A percentile compares a stretch with the other conserved stretches of the same genome.
These are phyloP conservation scores for Quercus dentata DNA, from an alignment of 306 rosid genomes.

Conservation along the genomic window DNA sequence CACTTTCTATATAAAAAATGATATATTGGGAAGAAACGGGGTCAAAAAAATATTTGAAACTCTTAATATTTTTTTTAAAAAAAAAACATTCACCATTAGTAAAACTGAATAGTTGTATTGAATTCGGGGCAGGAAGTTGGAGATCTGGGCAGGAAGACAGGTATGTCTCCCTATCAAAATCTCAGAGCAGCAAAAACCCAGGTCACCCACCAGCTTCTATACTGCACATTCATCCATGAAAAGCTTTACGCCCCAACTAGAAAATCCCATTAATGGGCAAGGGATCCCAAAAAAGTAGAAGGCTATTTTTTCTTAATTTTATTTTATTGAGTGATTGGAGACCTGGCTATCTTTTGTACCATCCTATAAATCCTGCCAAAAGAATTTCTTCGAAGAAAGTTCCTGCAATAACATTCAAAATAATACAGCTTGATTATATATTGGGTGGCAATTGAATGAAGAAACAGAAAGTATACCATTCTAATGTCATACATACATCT, in stretches of 20 bases:
- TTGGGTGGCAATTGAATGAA: neutral
- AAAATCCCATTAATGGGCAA: conserved; percentile 27
- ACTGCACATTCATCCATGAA: conserved; percentile 32
- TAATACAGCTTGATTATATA: neutral
- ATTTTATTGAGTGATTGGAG: conserved; percentile 34
- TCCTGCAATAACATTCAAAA: conserved; percentile 38
- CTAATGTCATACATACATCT: neutral
- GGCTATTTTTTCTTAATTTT: conserved; percentile 17
- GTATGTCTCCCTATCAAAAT: conserved; percentile 35
- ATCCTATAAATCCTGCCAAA: conserved; percentile 32
- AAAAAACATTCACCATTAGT: neutral
- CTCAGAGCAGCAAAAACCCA: conserved; percentile 35
- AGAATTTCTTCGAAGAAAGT: conserved; percentile 26
- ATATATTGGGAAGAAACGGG: neutral
- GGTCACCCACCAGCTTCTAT: conserved; percentile 36
- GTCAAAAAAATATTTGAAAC: neutral
- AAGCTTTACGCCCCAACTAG: conserved; percentile 27
- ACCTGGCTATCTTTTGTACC: conserved; percentile 29
- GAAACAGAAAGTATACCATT: neutral
- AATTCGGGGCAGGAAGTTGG: neutral
- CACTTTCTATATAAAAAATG: neutral
- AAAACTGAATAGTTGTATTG: conserved; percentile 1
- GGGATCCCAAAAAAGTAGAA: conserved; percentile 34
- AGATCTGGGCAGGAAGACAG: neutral
- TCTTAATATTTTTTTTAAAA: neutral